These are phyloP conservation scores for Zygosaccharomyces lentus DNA, from an alignment of 805 yeast species.

Conservation along the genomic window DNA sequence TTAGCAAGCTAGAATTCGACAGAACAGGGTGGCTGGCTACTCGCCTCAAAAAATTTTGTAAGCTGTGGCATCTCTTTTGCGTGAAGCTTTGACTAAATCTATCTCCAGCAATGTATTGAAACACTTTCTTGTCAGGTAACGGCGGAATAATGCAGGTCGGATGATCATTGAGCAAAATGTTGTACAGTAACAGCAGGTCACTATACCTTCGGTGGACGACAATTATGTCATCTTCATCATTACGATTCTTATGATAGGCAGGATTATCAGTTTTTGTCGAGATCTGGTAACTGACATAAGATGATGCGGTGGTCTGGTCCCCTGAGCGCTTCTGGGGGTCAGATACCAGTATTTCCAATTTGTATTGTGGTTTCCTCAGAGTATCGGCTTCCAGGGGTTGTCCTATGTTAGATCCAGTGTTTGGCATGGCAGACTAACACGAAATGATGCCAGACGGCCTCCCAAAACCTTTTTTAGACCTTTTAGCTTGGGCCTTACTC, in stretches of 20 bases:
- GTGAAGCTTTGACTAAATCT: constrained; percentile 85
- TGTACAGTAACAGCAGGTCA: constrained; percentile 76
- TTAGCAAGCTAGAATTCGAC: constrained; percentile 58
- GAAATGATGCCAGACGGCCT: not conserved
- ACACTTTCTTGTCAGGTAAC: constrained; percentile 83
- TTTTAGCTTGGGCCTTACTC: constrained; percentile 1
- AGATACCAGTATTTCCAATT: constrained; percentile 29
- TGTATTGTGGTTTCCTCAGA: constrained; percentile 6
- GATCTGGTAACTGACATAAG: constrained; percentile 33
- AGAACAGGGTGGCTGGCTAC: constrained; percentile 70
- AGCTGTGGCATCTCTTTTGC: constrained; percentile 70
- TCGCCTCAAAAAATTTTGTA: constrained; percentile 70
- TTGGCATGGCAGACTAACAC: constrained; percentile 1
- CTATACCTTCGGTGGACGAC: constrained; percentile 63
- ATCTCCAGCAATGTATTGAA: constrained; percentile 92
- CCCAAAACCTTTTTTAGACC: not conserved
- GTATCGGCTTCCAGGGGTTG: not conserved
- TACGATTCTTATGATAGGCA: constrained; percentile 23
- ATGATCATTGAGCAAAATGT: constrained; percentile 67
- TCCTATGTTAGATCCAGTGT: not conserved
- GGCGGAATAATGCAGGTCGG: constrained; percentile 91
- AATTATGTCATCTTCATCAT: constrained; percentile 17
- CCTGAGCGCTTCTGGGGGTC: constrained; percentile 33
- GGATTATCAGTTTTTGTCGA: constrained; percentile 32
- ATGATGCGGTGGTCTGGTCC: constrained; percentile 26